Conservation (phyloP, 352 stramenopile species). For the Phytophthora gonapodyides region DNA sequence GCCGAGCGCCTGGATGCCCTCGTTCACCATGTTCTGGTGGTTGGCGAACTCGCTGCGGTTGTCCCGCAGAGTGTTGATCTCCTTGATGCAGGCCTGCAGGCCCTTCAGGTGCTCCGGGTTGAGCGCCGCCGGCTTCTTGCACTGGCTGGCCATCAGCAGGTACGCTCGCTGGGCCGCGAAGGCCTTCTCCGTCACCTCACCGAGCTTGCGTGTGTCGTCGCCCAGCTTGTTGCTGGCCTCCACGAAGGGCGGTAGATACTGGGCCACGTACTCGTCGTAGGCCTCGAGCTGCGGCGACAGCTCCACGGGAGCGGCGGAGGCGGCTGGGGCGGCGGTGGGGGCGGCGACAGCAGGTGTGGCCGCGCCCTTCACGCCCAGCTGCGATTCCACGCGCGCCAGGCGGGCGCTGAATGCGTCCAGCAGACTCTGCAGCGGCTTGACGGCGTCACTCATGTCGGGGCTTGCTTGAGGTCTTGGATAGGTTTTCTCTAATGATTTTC, state of each 20-base stretch:
- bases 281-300: slow-evolving; percentile 77
- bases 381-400: slow-evolving; percentile 77
- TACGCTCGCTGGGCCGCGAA: slow-evolving; percentile 92
- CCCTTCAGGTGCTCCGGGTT: slow-evolving; percentile 77
- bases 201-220: slow-evolving; percentile 81
- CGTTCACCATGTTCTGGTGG: slow-evolving; percentile 90
- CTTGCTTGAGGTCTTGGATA: background rate
- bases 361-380: slow-evolving; percentile 61
- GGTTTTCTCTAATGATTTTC: slow-evolving; percentile 32
- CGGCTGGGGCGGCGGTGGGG: slow-evolving; percentile 2
- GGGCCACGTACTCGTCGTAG: slow-evolving; percentile 91
- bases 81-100: slow-evolving; percentile 77
- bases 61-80: slow-evolving; percentile 79
- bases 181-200: slow-evolving; percentile 82
- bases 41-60: slow-evolving; percentile 85
- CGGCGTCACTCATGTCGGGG: slow-evolving; percentile 51
- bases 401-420: slow-evolving; percentile 82
- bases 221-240: slow-evolving; percentile 77
- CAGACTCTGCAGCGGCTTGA: slow-evolving; percentile 84
- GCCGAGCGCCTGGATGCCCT: slow-evolving; percentile 82
- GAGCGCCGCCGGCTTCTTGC: slow-evolving; percentile 90
- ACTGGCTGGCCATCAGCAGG: slow-evolving; percentile 91
- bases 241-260: slow-evolving; percentile 86
- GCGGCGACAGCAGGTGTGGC: slow-evolving; percentile 13
- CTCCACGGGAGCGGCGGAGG: slow-evolving; percentile 35